Base-by-base conservation (phyloP, 257 asterid genomes). In the Solanum arcanum region DNA sequence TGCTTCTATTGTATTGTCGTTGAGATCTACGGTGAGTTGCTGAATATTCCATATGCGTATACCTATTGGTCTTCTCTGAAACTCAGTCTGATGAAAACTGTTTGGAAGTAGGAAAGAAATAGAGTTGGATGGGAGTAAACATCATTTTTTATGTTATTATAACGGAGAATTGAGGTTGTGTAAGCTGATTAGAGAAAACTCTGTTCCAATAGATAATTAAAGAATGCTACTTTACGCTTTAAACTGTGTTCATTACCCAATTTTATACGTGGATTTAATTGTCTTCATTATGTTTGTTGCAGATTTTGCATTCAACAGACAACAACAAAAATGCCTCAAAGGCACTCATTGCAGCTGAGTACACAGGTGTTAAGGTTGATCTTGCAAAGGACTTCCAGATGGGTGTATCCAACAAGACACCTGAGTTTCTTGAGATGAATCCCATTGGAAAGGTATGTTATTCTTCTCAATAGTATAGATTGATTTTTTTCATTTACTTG, bases 381-480 rank as follows among this genome's bases (percentile, higher is more conserved):
- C 84, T 92, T 21, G 86, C 6, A 0, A 92, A 94, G 90, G 90
- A 92, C 81, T 96, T 96, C 86, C 87, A 92, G 93, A 90, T 94
- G 96, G 98, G 98, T 81, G 96, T 96, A 6, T 47, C 98, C 14
- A 94, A 96, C 39, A 96, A 94, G 93, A 92, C 97, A 47, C 96
- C 97, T 0, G 99, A 94, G 87, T 96, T 94, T 87, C 87, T 94
- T 87, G 94, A 93, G 93, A 92, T 96, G 98, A 94, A 96, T 87
- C 99, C 99, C 18, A 72, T 95, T 23, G 99, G 99, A 87, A 96
- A 96, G 80, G 80, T 73, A 5, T 33, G 46, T 18, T 33, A 33
- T 72, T 33, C 78, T 72, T 4, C 13, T 35, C 46, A 72, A 72
- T 35, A 23, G 9, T 37, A 33, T 60, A 60, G 69, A 60, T 72